These are phyloP conservation scores for Boletus mariae DNA, from an alignment of 1,284 basidiomycete genomes.

Conservation along the genomic window DNA sequence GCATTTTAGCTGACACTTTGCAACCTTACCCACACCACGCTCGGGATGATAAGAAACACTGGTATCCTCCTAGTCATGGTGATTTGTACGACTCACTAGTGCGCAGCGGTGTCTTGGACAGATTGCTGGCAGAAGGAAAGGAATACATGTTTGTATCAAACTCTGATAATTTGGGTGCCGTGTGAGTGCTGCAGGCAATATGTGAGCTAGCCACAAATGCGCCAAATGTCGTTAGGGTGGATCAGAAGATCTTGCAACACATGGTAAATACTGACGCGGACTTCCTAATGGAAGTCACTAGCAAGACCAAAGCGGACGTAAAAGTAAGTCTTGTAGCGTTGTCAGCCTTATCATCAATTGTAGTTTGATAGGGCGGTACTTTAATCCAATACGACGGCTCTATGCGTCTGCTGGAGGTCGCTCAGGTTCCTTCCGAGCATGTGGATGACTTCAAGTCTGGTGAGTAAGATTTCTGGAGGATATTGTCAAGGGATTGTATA, in stretches of 20 bases:
- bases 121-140: constrained; percentile 90
- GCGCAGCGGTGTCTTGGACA: constrained; percentile 93
- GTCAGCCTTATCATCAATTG: not conserved
- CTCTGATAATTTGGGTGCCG: constrained; percentile 96
- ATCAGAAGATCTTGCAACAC: constrained; percentile 80
- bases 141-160: constrained; percentile 99
- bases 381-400: constrained; percentile 96
- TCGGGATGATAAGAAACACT: constrained; percentile 83
- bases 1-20: constrained; percentile 90
- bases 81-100: constrained; percentile 90
- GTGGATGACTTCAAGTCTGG: constrained; percentile 95
- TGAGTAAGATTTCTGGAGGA: not conserved
- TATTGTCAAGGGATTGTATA: not conserved
- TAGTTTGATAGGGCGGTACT: constrained; percentile 76
- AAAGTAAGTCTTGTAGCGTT: constrained; percentile 32
- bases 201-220: constrained; percentile 16
- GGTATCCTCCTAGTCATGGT: constrained; percentile 99
- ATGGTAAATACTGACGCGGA: constrained; percentile 85
- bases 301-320: constrained; percentile 99
- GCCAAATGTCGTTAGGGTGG: constrained; percentile 46
- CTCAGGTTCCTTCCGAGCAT: constrained; percentile 96
- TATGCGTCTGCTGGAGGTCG: constrained; percentile 94
- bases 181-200: constrained; percentile 67
- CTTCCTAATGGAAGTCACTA: constrained; percentile 98
- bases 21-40: constrained; percentile 70